Conservation (phyloP, 192 early-diverging fungal species). For the Backusella tarrabulga region DNA sequence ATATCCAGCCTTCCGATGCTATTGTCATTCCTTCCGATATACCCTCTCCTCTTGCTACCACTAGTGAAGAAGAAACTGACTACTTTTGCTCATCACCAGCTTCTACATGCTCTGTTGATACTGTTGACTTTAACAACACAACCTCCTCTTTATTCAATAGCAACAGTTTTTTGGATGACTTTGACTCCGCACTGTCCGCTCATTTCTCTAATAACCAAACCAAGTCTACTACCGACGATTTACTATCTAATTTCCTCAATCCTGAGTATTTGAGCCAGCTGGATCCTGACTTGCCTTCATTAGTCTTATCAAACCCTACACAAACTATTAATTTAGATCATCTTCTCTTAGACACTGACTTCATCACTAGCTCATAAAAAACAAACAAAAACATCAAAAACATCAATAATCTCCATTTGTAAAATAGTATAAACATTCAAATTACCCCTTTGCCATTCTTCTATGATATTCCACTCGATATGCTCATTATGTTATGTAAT, state of each 20-base stretch:
- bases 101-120: slow-evolving; percentile 14
- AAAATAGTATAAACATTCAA: slow-evolving; percentile 5
- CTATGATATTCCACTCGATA: background rate
- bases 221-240: background rate
- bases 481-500: background rate
- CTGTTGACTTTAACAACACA: background rate
- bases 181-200: background rate
- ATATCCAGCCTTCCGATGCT: background rate
- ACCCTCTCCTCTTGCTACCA: background rate
- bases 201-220: background rate
- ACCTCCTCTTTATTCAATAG: background rate
- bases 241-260: background rate
- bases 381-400: background rate
- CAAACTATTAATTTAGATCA: background rate
- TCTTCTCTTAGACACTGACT: slow-evolving; percentile 1
- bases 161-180: background rate
- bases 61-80: slow-evolving; percentile 2
- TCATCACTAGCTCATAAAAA: slow-evolving; percentile 1
- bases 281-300: slow-evolving; percentile 1
- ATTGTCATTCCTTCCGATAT: slow-evolving; percentile 17
- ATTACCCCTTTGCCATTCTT: background rate
- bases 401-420: background rate
- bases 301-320: background rate
- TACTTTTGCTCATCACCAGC: slow-evolving; percentile 17
- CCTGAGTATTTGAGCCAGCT: background rate